These are phyloP conservation scores for Fomitopsis schrenkii DNA, from an alignment of 1,284 basidiomycete genomes.

Conservation along the genomic window DNA sequence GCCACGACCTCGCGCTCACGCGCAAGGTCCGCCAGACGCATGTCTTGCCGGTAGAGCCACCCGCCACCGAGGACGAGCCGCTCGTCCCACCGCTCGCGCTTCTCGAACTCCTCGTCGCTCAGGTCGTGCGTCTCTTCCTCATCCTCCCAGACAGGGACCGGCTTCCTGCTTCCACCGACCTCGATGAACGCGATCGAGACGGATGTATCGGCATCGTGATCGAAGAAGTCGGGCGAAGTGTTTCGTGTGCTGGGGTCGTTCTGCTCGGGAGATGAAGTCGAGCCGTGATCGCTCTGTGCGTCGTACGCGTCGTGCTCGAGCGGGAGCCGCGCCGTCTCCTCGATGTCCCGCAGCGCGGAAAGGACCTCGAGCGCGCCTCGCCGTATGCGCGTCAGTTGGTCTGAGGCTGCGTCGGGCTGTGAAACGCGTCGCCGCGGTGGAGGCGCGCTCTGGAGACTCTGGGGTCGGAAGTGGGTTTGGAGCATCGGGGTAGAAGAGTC, in stretches of 20 bases:
- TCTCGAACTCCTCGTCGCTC: conserved; percentile 46
- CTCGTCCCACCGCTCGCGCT: conserved; percentile 74
- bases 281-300: conserved; percentile 61
- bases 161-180: conserved; percentile 58
- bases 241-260: conserved; percentile 30
- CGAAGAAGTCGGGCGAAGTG: conserved; percentile 38
- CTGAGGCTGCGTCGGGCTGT: conserved; percentile 33
- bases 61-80: conserved; percentile 71
- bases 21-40: conserved; percentile 48
- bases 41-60: conserved; percentile 72
- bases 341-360: conserved; percentile 63
- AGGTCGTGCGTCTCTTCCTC: conserved; percentile 44
- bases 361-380: conserved; percentile 76
- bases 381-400: conserved; percentile 66
- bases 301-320: conserved; percentile 74
- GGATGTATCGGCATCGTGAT: conserved; percentile 51
- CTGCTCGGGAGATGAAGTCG: conserved; percentile 30
- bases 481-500: conserved; percentile 50
- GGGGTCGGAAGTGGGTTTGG: conserved; percentile 45
- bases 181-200: conserved; percentile 64
- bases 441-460: conserved; percentile 34
- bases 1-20: conserved; percentile 55
- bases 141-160: conserved; percentile 78
- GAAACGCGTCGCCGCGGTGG: conserved; percentile 33
- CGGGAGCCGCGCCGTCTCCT: conserved; percentile 62